Evolutionary conservation across 768 basidiomycete genomes (phyloP), one percentile per base, ranked within the genome.

Genomic region (Leccinum longicurvipes): DNA sequence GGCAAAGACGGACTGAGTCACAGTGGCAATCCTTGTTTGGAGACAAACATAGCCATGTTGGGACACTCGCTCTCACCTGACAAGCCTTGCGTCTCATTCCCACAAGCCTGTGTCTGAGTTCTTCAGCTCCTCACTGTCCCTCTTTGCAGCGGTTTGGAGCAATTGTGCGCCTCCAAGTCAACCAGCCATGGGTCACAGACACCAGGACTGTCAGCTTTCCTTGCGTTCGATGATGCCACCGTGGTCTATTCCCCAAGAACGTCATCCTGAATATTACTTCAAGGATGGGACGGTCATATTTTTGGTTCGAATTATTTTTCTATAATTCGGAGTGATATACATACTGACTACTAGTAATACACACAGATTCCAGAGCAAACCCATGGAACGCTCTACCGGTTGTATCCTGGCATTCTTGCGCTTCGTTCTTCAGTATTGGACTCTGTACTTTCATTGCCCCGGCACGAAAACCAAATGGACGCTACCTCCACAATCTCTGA

Each of bases 261-360:
- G 9, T 10, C 50, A 59, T 23, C 49, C 50, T 6, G 47, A 51
- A 36, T 56, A 36, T 14, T 59, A 52, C 29, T 59, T 59, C 19
- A 19, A 23, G 27, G 51, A 59, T 46, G 55, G 58, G 21, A 53
- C 51, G 4, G 31, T 53, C 3, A 8, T 1, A 0, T 49, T 57
- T 9, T 34, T 57, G 47, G 54, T 55, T 31, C 5, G 29, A 29
- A 34, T 14, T 5, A 8, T 17, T 17, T 36, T 36, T 11, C 34
- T 17, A 29, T 4, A 29, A 29, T 8, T 36, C 34, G 6, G 14
- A 34, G 15, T 34, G 17, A 34, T 4, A 4, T 29, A 11, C 11
- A 4, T 29, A 21, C 42, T 44, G 1, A 42, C 28, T 3, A 21
- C n/a, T 42, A 4, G 27, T 21, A 36, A 21, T 11, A 12, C 27